A percentile compares a stretch with the other conserved stretches of the same genome.
Conservation (phyloP, 768 basidiomycete genomes). For the Pleurotus salmoneostramineus region DNA sequence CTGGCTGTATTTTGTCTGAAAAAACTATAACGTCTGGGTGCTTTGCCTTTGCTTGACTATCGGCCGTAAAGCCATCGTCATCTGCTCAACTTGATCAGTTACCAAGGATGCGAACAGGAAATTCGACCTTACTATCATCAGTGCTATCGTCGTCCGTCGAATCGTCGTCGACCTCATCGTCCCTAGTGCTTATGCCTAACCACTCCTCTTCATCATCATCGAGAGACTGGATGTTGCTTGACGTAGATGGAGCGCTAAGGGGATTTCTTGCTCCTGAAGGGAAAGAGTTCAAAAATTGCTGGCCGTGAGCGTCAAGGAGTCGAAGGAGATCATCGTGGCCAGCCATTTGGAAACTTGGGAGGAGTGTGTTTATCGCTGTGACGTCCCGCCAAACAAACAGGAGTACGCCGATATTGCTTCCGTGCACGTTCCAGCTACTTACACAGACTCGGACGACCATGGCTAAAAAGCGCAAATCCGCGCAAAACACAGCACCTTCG, state of each 20-base stretch:
- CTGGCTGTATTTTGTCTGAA: conserved; percentile 26
- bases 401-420: too few relatives aligned
- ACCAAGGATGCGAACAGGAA: background rate
- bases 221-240: conserved; percentile 7
- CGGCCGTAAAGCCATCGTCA: conserved; percentile 41
- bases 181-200: conserved; percentile 20
- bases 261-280: background rate
- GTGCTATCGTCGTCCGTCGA: conserved; percentile 5
- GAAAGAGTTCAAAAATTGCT: conserved; percentile 43
- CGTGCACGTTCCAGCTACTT: too few relatives aligned
- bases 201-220: conserved; percentile 34
- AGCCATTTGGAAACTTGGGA: background rate
- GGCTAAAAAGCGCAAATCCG: conserved; percentile 5
- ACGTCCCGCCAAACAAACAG: too few relatives aligned
- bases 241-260: conserved; percentile 6
- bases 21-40: conserved; percentile 57
- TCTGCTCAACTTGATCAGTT: conserved; percentile 17
- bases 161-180: conserved; percentile 14
- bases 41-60: conserved; percentile 18
- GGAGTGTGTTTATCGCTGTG: too few relatives aligned
- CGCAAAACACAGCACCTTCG: background rate
- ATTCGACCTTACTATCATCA: too few relatives aligned
- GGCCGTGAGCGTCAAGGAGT: conserved; percentile 42
- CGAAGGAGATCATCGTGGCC: conserved; percentile 32
- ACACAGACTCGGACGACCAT: background rate